Conservation (phyloP, 148 eudicot genomes). For the Vaccinium darrowii region DNA sequence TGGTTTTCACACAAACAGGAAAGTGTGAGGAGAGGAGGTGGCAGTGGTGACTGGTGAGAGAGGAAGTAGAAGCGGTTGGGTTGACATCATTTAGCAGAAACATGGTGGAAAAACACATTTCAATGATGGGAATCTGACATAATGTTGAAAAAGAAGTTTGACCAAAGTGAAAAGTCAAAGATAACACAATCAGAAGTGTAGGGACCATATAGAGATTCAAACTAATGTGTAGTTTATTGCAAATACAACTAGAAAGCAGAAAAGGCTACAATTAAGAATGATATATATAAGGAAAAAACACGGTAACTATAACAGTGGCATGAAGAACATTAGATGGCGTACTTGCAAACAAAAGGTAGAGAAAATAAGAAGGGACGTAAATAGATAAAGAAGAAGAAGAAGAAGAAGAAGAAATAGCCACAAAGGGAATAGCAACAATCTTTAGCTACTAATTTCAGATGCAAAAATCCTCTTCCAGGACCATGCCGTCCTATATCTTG, state of each 20-base stretch:
- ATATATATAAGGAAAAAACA: not conserved
- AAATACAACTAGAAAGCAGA: not conserved
- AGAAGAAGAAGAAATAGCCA: not conserved
- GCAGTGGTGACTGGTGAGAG: not conserved
- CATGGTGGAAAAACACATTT: not conserved
- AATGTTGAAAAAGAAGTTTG: not conserved
- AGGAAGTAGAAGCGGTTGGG: not conserved
- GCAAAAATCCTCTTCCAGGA: not conserved
- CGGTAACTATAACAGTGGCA: not conserved
- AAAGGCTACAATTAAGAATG: not conserved
- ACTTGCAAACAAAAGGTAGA: not conserved
- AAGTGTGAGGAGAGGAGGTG: not conserved
- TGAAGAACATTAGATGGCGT: not conserved
- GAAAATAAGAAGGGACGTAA: not conserved
- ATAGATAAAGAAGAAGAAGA: not conserved
- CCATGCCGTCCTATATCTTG: not conserved
- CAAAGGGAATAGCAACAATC: not conserved
- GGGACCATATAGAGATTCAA: not conserved
- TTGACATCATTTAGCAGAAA: not conserved
- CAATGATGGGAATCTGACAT: not conserved
- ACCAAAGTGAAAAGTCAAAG: not conserved
- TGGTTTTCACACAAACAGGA: not conserved
- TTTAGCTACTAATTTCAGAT: not conserved
- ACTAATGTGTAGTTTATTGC: not conserved
- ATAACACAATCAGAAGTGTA: not conserved